Base-by-base conservation (phyloP, 306 rosid genomes). In the Nissolia schottii region DNA sequence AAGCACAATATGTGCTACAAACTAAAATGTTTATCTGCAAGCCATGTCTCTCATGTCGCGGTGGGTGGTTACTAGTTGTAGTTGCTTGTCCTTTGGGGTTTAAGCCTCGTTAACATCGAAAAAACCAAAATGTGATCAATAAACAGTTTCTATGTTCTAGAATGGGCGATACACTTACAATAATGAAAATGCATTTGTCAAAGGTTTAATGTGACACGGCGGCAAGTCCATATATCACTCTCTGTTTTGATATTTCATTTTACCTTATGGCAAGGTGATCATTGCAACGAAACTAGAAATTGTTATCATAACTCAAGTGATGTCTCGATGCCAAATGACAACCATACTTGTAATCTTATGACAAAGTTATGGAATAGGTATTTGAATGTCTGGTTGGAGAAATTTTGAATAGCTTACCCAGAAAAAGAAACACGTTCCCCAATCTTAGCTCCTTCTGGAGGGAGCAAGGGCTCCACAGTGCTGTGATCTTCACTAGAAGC, bases 401-500 rank as follows among this genome's bases (percentile, higher is more conserved):
- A 64, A 25, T 66, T 76, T 65, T n/a, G 28, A 53, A 35, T 18
- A 77, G 25, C 82, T 73, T 80, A 94, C 99, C 96, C 97, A 2
- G 82, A 68, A 84, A 94, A 91, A 56, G 88, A 82, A 77, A 94
- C 71, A 7, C 74, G 88, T 49, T 94, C 99, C 81, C 99, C 97
- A 35, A 79, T 64, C 74, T 82, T 88, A 64, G 96, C 87, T 54
- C 96, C 97, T 82, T 89, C 88, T 13, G 99, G 96, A 72, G 99
- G 97, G 19, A 86, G 84, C 88, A 94, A 70, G 63, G 97, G 97
- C 84, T 94, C 99, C 19, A 94, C 97, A n/a, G 14, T 15, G 12
- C 93, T 80, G 66, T 83, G 91, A 73, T 87, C 96, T 81, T 89
- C 97, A 63, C 69, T 89, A 38, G 97, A 91, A 77, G 97, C 97